Conservation (phyloP, 257 asterid species). For the Solanum piurae region DNA sequence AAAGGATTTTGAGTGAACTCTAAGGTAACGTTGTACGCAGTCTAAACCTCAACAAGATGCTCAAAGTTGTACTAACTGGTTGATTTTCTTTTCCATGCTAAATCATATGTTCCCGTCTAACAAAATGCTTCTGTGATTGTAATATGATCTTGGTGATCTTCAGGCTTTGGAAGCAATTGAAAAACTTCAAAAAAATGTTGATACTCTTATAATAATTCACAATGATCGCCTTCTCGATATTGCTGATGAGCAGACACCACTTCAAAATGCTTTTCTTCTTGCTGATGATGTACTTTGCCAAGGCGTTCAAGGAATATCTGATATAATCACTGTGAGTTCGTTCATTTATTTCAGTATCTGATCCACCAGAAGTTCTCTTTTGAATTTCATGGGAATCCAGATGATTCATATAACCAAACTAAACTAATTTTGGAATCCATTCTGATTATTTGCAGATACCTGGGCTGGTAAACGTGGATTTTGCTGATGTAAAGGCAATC, state of each 20-base stretch:
- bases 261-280: slow-evolving; percentile 95
- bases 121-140: background rate
- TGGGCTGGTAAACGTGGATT: slow-evolving; percentile 93
- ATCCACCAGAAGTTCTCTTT: background rate
- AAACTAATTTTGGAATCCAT: background rate
- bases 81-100: background rate
- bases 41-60: background rate
- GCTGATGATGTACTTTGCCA: slow-evolving; percentile 97
- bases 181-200: slow-evolving; percentile 89
- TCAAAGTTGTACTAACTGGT: background rate
- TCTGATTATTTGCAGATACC: slow-evolving; percentile 57
- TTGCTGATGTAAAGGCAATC: slow-evolving; percentile 99
- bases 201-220: slow-evolving; percentile 89
- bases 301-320: slow-evolving; percentile 97
- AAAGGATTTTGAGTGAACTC: background rate
- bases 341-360: background rate
- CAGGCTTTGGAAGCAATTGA: slow-evolving; percentile 97
- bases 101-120: background rate
- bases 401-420: background rate
- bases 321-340: slow-evolving; percentile 64
- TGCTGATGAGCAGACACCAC: slow-evolving; percentile 85
- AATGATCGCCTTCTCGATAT: slow-evolving; percentile 86
- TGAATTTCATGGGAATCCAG: background rate
- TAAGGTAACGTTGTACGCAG: background rate
- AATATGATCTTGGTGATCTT: background rate